Evolutionary conservation across 164 flowering plant genomes (phyloP), one percentile per base, ranked within the genome.

Genomic region (Aristolochia contorta): DNA sequence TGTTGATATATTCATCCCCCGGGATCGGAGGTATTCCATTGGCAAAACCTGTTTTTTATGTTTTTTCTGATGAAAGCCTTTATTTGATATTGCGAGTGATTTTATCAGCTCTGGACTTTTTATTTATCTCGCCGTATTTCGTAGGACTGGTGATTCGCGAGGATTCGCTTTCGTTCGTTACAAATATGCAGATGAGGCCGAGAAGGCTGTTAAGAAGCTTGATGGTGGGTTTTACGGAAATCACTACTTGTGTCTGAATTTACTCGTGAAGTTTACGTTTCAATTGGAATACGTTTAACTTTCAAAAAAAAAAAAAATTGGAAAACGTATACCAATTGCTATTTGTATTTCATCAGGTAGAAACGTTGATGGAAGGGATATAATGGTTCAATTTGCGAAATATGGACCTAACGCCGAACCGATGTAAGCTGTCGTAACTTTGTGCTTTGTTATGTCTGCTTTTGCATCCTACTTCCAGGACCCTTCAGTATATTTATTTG

Each of bases 1-100:
- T 51, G 99, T 90, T 12, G 99, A 93, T 64, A 82, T 90, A 56
- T 90, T 90, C 79, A 93, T 93, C 56, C 99, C 99, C 14, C 73
- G 89, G 53, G 95, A 93, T 61, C 72, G 86, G 57, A 80, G 91
- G 91, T 84, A n/a, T 56, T 19, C 10, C 33, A 65, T 41, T 58
- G 25, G 46, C 6, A 7, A 10, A 12, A 6, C 37, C 13, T 47
- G 27, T 22, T 57, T 10, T 25, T n/a, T 27, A 19, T 33, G 48
- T 13, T 55, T 51, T 16, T 58, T 15, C 1, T 2, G 21, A 19
- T 12, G 21, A 24, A 9, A 20, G 12, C 27, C 27, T 6, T 20
- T 20, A 5, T 6, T 7, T 52, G 55, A 20, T 52, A 5, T 21
- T 3, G 21, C 15, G 55, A 3, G 15, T 19, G 22, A 13, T 27